Conservation (phyloP, 768 basidiomycete genomes). For the Podaxis mareebaensis region DNA sequence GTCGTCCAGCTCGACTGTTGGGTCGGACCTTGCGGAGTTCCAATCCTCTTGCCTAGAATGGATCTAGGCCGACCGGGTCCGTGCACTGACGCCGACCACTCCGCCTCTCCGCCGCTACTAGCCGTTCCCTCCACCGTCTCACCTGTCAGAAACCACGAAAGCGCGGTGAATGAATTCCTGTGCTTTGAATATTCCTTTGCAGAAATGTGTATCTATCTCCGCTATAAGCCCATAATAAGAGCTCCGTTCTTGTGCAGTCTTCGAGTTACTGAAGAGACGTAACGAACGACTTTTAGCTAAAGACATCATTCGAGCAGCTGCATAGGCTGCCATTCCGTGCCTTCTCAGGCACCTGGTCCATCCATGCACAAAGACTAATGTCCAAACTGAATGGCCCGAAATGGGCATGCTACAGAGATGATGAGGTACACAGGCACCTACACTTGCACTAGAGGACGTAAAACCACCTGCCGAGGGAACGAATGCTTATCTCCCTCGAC, state of each 20-base stretch:
- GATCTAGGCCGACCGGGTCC: slow-evolving; percentile 21
- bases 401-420: not conserved
- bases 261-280: not conserved
- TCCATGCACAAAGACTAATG: not conserved
- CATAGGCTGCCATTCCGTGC: not conserved
- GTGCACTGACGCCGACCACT: slow-evolving; percentile 3
- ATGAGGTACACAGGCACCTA: not conserved
- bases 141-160: not conserved
- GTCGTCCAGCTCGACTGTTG: slow-evolving; percentile 13
- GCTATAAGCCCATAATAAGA: too few species aligned
- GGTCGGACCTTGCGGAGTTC: slow-evolving; percentile 28
- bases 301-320: not conserved
- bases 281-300: not conserved
- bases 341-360: not conserved
- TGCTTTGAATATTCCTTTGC: too few species aligned
- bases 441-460: not conserved
- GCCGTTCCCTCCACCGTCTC: not conserved
- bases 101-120: not conserved
- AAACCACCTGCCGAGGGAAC: not conserved
- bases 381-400: not conserved
- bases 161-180: too few species aligned
- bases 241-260: too few species aligned
- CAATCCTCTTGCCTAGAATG: slow-evolving; percentile 30
- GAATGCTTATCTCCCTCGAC: not conserved
- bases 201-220: too few species aligned